phyloP scores from a whole-genome alignment of 148 eudicot species.

The Vaccinium corymbosum region DNA sequence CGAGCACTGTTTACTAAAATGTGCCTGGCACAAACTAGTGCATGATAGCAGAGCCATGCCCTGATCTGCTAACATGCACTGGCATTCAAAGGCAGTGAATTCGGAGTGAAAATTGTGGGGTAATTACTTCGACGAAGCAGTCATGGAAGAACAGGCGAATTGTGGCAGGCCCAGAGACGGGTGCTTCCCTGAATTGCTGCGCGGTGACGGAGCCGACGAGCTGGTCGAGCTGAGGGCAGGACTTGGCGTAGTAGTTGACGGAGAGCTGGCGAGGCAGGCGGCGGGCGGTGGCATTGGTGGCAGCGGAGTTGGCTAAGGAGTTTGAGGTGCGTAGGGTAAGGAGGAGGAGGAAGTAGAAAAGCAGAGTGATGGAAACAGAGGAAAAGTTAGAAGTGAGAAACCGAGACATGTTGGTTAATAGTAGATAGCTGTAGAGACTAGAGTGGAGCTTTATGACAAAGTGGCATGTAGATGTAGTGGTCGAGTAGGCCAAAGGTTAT shows the following conservation, averaged over 20 bases:
- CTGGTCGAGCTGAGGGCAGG: conserved; percentile 78
- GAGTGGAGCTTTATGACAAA: conserved; percentile 9
- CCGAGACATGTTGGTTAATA: conserved; percentile 17
- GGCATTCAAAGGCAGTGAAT: neutral
- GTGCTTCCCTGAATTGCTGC: conserved; percentile 47
- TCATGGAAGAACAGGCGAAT: conserved; percentile 95
- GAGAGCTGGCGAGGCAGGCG: conserved; percentile 44
- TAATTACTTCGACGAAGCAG: conserved; percentile 76
- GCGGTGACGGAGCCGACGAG: conserved; percentile 71
- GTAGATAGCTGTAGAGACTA: neutral
- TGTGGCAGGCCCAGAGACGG: conserved; percentile 73
- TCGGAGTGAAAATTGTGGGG: neutral
- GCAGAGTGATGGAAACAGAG: conserved; percentile 16
- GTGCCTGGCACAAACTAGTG: neutral
- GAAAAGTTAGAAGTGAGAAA: conserved; percentile 18
- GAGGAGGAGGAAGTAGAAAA: conserved; percentile 13
- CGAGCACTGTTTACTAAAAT: neutral
- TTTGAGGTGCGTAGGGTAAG: conserved; percentile 22
- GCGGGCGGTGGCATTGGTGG: conserved; percentile 1
- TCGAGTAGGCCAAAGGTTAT: neutral
- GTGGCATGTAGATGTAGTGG: conserved; percentile 4
- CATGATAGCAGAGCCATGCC: neutral
- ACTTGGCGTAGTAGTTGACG: conserved; percentile 59
- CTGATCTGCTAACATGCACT: conserved; percentile 2
- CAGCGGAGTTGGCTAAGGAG: neutral